A percentile compares a stretch with the other conserved stretches of the same genome.
Evolutionary conservation across 1,284 basidiomycete species (phyloP).

Genomic region (Ceratobasidium sp.): DNA sequence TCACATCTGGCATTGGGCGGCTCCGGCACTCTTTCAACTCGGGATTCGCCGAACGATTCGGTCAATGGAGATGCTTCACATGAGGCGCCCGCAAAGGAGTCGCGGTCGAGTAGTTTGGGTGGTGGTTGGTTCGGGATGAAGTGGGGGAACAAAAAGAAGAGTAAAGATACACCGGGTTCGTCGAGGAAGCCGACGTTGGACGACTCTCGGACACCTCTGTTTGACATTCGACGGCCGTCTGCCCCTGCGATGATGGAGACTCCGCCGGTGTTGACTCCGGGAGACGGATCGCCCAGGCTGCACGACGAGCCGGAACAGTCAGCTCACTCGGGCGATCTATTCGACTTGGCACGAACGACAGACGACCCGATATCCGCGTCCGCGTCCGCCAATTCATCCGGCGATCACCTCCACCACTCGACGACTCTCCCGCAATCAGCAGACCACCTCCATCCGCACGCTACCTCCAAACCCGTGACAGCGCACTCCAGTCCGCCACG

Average conservation of each 20-base stretch:
- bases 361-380: constrained; percentile 23
- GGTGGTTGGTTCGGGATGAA: constrained; percentile 13
- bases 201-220: constrained; percentile 6
- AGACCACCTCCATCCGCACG: constrained; percentile 15
- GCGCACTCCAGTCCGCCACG: constrained; percentile 22
- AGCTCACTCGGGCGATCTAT: not conserved
- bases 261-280: not conserved
- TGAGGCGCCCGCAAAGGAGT: not conserved
- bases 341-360: constrained; percentile 19
- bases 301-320: constrained; percentile 36
- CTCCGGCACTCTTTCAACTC: constrained; percentile 8
- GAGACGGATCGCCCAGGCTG: not conserved
- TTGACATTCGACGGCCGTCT: constrained; percentile 35
- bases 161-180: constrained; percentile 1
- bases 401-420: constrained; percentile 38
- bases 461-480: constrained; percentile 15
- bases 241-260: constrained; percentile 23
- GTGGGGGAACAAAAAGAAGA: constrained; percentile 22
- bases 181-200: constrained; percentile 28
- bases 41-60: not conserved
- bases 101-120: not conserved
- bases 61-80: constrained; percentile 8
- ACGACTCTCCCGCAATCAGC: constrained; percentile 6
- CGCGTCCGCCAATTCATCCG: constrained; percentile 35
- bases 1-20: not conserved